Base-by-base conservation (phyloP, 768 basidiomycete species). In the Agrocybe praecox region DNA sequence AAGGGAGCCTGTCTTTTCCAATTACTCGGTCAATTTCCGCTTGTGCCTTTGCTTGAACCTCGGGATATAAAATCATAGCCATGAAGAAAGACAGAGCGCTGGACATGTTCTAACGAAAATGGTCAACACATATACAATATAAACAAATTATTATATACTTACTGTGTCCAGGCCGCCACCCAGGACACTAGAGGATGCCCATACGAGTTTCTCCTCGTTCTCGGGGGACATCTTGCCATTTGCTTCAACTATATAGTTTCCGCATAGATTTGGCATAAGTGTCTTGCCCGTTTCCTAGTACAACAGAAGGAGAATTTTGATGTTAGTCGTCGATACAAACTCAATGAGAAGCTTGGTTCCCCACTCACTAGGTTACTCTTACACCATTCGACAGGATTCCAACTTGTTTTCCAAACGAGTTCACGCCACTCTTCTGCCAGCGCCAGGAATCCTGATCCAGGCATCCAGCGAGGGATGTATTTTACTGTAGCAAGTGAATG, bases 401-500 rank as follows among this genome's bases (percentile, higher is more conserved):
- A 52, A 63, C 64, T 72, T 69, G 81, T 73, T 70, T 74, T 45
- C 64, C 67, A 56, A n/a, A 72, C 62, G 14, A 68, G 61, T 47
- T 67, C 61, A 6, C 66, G 65, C 74, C 75, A 80, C 34, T 69
- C 62, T 0, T 69, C 62, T 0, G 80, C 84, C 9, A 72, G 70
- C 24, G 71, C 70, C 63, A 79, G 72, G 75, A 86, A 87, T 0
- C 74, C 75, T 0, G 82, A 76, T 8, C 85, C 86, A 1, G 86
- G 86, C 48, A 80, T 69, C 85, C 83, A 87, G 40, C 63, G 53
- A 0, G 86, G 86, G 2, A 86, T 55, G 60, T 78, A 62, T 78
- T 82, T 18, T 11, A 68, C 82, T 85, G 17, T n/a, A 18, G 21
- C 40, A 11, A 29, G 17, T n/a, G n/a, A 45, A 5, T 8, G 33